Conservation (phyloP, 495 filamentous ascomycete species). For the Penicillium cinerascens region DNA sequence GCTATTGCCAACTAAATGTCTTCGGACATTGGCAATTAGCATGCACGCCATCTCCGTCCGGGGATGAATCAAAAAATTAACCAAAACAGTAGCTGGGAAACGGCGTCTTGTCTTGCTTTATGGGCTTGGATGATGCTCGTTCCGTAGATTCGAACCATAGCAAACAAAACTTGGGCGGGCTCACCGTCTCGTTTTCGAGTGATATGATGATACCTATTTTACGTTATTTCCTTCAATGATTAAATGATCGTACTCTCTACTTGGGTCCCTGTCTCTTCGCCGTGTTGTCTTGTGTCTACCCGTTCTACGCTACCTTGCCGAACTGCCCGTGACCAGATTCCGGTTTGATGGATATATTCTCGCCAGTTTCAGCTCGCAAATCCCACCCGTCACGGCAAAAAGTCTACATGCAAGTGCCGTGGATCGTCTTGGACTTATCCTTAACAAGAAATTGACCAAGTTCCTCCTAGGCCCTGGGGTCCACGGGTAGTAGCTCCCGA, state of each 20-base stretch:
- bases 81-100: constrained; percentile 36
- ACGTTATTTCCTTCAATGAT: constrained; percentile 31
- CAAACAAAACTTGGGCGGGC: constrained; percentile 30
- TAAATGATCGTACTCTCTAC: constrained; percentile 28
- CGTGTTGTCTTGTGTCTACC: neutral
- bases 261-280: constrained; percentile 3
- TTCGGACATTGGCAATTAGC: constrained; percentile 28
- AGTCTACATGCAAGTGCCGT: too few species aligned
- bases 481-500: too few species aligned
- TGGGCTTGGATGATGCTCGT: constrained; percentile 38
- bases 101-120: constrained; percentile 42
- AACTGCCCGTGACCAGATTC: neutral
- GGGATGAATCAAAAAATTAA: constrained; percentile 20
- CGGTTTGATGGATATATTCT: neutral
- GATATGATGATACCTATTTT: constrained; percentile 39
- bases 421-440: too few species aligned
- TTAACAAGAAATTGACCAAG: too few species aligned
- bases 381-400: too few species aligned
- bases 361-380: too few species aligned
- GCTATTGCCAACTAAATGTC: constrained; percentile 61
- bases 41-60: constrained; percentile 14
- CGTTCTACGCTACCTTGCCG: neutral
- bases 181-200: constrained; percentile 30
- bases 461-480: too few species aligned
- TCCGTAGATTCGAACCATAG: constrained; percentile 37